Evolutionary conservation across 768 basidiomycete genomes (phyloP).

Genomic region (Mycena pura): DNA sequence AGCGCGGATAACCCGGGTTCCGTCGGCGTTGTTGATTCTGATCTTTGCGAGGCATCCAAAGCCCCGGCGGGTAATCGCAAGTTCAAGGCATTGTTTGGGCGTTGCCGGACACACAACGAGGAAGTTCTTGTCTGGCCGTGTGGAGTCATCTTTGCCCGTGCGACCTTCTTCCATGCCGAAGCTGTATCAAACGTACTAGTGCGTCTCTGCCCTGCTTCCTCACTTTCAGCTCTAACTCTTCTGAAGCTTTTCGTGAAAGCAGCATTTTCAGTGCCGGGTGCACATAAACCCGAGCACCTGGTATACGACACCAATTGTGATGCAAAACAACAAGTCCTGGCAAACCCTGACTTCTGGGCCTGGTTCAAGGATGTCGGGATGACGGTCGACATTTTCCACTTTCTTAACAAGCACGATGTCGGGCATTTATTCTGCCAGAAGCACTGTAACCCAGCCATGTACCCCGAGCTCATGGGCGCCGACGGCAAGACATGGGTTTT

Average conservation of each 20-base stretch:
- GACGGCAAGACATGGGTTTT: slow-evolving; percentile 31
- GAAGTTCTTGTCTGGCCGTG: slow-evolving; percentile 26
- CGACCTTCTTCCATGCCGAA: slow-evolving; percentile 28
- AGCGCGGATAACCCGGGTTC: background rate
- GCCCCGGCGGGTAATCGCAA: slow-evolving; percentile 5
- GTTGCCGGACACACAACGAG: slow-evolving; percentile 29
- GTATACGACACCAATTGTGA: slow-evolving; percentile 20
- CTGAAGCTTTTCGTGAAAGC: slow-evolving; percentile 7
- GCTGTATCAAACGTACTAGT: slow-evolving; percentile 26
- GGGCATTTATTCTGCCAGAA: slow-evolving; percentile 11
- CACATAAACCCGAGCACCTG: slow-evolving; percentile 31
- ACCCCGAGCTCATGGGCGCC: slow-evolving; percentile 10
- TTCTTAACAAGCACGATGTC: slow-evolving; percentile 16
- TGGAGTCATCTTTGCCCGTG: slow-evolving; percentile 25
- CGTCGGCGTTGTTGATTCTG: background rate
- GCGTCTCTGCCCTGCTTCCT: too few species aligned
- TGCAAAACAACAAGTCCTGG: slow-evolving; percentile 18
- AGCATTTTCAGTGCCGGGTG: slow-evolving; percentile 32
- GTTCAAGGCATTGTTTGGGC: slow-evolving; percentile 21
- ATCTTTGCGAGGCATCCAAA: slow-evolving; percentile 12
- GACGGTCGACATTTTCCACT: slow-evolving; percentile 24
- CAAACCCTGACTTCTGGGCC: background rate
- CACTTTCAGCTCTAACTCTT: background rate
- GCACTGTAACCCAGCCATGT: slow-evolving; percentile 8
- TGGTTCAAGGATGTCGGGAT: slow-evolving; percentile 20